A percentile compares a stretch with the other conserved stretches of the same genome.
Conservation (phyloP, 78 protist genomes). For the Dictyostelium brefeldianum region DNA sequence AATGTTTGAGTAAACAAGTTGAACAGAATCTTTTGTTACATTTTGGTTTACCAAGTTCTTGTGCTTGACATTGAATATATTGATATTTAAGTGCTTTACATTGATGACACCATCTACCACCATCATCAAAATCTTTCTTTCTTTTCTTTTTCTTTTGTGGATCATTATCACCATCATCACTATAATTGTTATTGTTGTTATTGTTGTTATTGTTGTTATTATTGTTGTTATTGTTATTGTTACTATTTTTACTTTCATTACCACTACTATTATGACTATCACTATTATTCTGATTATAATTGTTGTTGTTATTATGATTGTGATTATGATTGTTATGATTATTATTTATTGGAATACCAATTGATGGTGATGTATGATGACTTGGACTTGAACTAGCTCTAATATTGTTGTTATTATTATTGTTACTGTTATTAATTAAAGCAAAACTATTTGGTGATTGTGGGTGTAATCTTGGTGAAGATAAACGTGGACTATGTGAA, state of each 20-base stretch:
- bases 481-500: background rate
- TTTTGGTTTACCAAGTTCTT: slow-evolving; percentile 43
- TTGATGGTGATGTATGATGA: background rate
- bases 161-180: background rate
- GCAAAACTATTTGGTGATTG: slow-evolving; percentile 18
- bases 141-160: slow-evolving; percentile 44
- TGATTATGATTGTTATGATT: background rate
- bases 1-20: slow-evolving; percentile 62
- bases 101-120: slow-evolving; percentile 82
- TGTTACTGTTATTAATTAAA: background rate
- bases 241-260: background rate
- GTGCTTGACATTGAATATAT: slow-evolving; percentile 73
- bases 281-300: background rate
- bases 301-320: background rate
- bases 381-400: background rate
- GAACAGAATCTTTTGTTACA: slow-evolving; percentile 77
- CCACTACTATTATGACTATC: background rate
- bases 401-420: background rate
- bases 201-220: background rate
- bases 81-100: slow-evolving; percentile 74
- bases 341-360: background rate
- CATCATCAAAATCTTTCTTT: slow-evolving; percentile 56
- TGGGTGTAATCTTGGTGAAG: slow-evolving; percentile 25
- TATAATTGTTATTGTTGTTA: slow-evolving; percentile 1
- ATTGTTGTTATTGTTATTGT: background rate